Conservation (phyloP, 1,284 basidiomycete species). For the Austropuccinia psidii region DNA sequence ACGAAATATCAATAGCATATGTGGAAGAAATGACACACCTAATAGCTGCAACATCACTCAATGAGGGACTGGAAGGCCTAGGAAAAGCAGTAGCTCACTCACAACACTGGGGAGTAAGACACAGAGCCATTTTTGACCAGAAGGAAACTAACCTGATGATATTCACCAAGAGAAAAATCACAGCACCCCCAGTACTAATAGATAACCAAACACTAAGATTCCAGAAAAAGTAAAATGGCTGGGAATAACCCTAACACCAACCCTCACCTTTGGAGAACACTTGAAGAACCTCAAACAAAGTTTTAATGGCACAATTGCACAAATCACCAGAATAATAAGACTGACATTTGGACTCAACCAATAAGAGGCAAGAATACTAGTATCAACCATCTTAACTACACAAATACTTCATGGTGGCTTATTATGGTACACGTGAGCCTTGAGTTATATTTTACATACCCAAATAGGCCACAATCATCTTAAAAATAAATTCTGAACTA, state of each 20-base stretch:
- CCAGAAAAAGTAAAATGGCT: neutral
- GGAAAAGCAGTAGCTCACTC: neutral
- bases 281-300: neutral
- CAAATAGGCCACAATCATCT: too few species aligned
- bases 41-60: neutral
- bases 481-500: too few species aligned
- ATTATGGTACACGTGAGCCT: slow-evolving; percentile 10
- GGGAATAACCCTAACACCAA: neutral
- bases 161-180: neutral
- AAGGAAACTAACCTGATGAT: neutral
- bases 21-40: slow-evolving; percentile 14
- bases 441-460: too few species aligned
- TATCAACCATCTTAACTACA: neutral
- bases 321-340: neutral
- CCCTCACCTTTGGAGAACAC: neutral
- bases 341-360: slow-evolving; percentile 5
- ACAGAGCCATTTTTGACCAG: slow-evolving; percentile 14
- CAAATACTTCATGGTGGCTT: neutral
- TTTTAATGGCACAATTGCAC: neutral
- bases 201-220: neutral
- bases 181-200: neutral
- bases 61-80: neutral
- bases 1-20: slow-evolving; percentile 9
- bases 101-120: neutral
- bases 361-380: neutral